phyloP scores from a whole-genome alignment of 1,284 basidiomycete species.

The Volvariella surrecta region DNA sequence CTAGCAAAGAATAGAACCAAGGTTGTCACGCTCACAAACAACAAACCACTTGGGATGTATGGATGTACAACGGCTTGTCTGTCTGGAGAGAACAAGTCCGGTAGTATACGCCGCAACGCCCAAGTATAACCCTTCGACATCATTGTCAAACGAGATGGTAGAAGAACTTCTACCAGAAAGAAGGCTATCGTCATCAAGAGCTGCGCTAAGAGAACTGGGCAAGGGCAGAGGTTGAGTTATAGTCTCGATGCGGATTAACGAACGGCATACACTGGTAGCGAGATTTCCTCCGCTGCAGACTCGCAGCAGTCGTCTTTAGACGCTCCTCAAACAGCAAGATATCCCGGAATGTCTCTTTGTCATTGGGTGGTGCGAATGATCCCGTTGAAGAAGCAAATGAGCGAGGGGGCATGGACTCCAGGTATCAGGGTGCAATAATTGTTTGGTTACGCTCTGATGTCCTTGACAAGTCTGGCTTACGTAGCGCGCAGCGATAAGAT shows the following conservation, averaged over 20 bases:
- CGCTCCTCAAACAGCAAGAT: conserved; percentile 93
- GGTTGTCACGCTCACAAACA: conserved; percentile 84
- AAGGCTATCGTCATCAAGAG: conserved; percentile 63
- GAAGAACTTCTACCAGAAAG: conserved; percentile 65
- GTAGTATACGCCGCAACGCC: conserved; percentile 38
- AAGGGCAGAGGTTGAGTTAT: conserved; percentile 9
- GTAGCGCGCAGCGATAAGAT: too few relatives aligned
- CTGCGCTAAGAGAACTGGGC: conserved; percentile 67
- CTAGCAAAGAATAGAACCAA: conserved; percentile 94
- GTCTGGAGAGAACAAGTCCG: conserved; percentile 38
- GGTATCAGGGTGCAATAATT: conserved; percentile 2
- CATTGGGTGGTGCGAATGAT: conserved; percentile 55
- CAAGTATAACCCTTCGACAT: conserved; percentile 56
- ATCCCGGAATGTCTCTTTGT: conserved; percentile 78
- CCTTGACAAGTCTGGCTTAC: too few relatives aligned
- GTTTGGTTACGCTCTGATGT: too few relatives aligned
- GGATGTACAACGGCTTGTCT: conserved; percentile 45
- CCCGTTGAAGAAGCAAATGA: conserved; percentile 31
- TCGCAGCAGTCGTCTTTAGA: conserved; percentile 86
- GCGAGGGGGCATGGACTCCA: conserved; percentile 27
- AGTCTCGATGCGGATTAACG: conserved; percentile 1
- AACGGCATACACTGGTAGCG: conserved; percentile 77
- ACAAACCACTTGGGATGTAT: conserved; percentile 66
- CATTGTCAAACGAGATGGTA: conserved; percentile 52
- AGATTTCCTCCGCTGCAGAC: conserved; percentile 72